Evolutionary conservation across 495 filamentous ascomycete genomes (phyloP).

Genomic region (Aspergillus taichungensis): DNA sequence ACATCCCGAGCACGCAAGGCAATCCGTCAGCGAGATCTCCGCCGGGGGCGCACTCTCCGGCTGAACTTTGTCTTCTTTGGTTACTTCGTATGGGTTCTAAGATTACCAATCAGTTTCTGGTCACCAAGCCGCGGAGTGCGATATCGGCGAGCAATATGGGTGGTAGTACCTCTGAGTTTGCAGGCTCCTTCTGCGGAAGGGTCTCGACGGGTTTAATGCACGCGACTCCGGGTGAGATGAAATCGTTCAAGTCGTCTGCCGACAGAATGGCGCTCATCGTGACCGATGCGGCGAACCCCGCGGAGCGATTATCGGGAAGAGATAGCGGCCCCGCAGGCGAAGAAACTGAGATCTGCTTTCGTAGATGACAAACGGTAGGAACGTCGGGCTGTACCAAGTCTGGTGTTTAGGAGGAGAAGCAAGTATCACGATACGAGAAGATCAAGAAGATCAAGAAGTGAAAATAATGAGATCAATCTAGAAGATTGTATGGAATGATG

Average conservation of each 20-base stretch:
- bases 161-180: constrained; percentile 23
- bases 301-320: constrained; percentile 2
- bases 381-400: not conserved
- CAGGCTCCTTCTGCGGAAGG: constrained; percentile 50
- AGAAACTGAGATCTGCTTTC: not conserved
- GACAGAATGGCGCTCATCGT: constrained; percentile 94
- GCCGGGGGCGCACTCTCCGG: constrained; percentile 53
- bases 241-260: constrained; percentile 94
- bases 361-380: too few species aligned
- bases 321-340: not conserved
- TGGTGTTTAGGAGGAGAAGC: not conserved
- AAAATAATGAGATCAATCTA: constrained; percentile 2
- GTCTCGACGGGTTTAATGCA: constrained; percentile 98
- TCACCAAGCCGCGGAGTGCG: not conserved
- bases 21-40: constrained; percentile 93
- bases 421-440: not conserved
- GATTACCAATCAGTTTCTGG: constrained; percentile 16
- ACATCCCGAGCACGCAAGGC: constrained; percentile 93
- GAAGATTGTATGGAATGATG: constrained; percentile 12
- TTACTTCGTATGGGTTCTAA: constrained; percentile 74
- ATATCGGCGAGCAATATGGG: not conserved
- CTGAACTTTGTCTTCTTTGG: constrained; percentile 73
- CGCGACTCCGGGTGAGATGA: constrained; percentile 93
- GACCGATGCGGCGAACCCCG: constrained; percentile 11
- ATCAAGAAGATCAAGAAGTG: constrained; percentile 4